Percentiles rank a stretch among this genome's conserved stretches.
Evolutionary conservation across 495 filamentous ascomycete genomes (phyloP).

Genomic region (Talaromyces stipitatus): DNA sequence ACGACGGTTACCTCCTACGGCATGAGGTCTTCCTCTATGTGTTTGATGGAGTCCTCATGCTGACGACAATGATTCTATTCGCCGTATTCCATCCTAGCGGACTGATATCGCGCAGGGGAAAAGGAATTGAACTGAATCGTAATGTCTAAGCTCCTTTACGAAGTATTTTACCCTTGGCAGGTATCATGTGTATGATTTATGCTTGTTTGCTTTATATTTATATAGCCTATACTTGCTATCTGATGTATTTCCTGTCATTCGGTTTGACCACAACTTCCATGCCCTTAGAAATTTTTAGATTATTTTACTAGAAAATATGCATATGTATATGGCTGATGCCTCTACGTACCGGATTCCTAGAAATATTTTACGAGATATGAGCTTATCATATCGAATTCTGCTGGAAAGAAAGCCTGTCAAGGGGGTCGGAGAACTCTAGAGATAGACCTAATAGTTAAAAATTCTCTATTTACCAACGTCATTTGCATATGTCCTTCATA

Average conservation of each 20-base stretch:
- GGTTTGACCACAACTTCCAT: background rate
- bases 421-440: no score
- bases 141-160: background rate
- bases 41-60: slow-evolving; percentile 56
- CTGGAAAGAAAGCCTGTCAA: no score
- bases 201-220: background rate
- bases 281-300: no score
- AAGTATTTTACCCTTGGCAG: slow-evolving; percentile 8
- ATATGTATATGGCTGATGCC: no score
- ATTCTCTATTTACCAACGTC: no score
- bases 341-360: no score
- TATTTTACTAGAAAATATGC: no score
- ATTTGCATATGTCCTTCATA: no score
- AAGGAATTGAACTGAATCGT: background rate
- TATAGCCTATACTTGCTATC: background rate
- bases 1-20: slow-evolving; percentile 40
- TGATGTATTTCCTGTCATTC: background rate
- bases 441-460: no score
- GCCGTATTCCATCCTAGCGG: slow-evolving; percentile 25
- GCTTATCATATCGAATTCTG: no score
- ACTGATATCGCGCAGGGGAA: slow-evolving; percentile 3
- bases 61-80: slow-evolving; percentile 42
- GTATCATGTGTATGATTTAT: background rate
- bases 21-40: slow-evolving; percentile 56
- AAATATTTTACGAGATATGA: no score